Conservation (phyloP, 2,329 filamentous ascomycete genomes). For the Dactylellina sp. region DNA sequence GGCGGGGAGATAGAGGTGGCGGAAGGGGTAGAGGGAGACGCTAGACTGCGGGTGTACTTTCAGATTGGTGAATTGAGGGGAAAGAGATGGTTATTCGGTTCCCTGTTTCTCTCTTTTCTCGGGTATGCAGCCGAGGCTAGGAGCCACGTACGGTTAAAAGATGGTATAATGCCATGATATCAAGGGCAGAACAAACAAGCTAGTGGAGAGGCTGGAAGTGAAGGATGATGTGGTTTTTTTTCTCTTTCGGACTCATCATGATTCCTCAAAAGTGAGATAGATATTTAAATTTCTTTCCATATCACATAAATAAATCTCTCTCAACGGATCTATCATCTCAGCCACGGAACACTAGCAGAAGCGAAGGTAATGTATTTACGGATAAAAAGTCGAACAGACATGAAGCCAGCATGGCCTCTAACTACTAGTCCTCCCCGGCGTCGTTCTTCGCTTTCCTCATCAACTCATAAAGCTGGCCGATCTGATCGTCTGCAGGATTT, state of each 20-base stretch:
- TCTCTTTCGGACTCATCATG: conserved; percentile 5
- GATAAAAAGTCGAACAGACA: no score
- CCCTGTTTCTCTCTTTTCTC: no score
- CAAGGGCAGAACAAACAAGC: conserved; percentile 18
- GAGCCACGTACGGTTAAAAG: background rate
- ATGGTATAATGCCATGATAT: conserved; percentile 2
- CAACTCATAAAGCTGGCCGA: conserved; percentile 92
- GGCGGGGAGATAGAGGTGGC: conserved; percentile 66
- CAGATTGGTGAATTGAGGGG: no score
- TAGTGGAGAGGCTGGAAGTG: conserved; percentile 23
- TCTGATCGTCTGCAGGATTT: conserved; percentile 78
- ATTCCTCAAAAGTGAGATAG: conserved; percentile 32
- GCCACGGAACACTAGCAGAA: background rate
- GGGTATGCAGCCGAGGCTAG: no score
- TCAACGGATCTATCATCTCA: background rate
- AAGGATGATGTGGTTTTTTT: conserved; percentile 1
- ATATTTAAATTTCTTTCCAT: conserved; percentile 10
- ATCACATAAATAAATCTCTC: background rate
- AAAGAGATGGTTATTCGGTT: background rate
- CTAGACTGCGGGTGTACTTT: background rate
- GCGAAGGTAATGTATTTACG: no score
- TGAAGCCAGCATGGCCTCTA: background rate
- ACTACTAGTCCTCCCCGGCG: conserved; percentile 23
- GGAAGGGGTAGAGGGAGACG: conserved; percentile 54
- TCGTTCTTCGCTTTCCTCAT: conserved; percentile 68